phyloP scores from a whole-genome alignment of 2,329 filamentous ascomycete genomes.

The Phoma sp. region DNA sequence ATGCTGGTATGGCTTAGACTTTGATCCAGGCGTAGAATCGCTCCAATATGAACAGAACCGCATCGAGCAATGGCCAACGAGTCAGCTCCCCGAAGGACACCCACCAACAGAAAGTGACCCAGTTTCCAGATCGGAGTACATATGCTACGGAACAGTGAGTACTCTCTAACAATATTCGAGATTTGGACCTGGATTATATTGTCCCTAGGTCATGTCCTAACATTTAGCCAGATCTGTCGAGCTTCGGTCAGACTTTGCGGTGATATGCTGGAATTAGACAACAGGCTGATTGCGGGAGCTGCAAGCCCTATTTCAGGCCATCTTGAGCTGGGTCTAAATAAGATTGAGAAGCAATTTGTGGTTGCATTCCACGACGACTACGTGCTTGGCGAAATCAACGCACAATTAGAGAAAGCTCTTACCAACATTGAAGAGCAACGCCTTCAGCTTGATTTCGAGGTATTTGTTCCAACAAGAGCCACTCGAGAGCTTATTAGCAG shows the following conservation, averaged over 20 bases:
- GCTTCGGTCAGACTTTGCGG: conserved; percentile 30
- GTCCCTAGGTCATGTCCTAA: too few relatives aligned
- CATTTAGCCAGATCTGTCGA: conserved; percentile 34
- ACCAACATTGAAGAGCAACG: conserved; percentile 23
- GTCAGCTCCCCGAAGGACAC: not conserved
- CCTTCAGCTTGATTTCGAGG: conserved; percentile 29
- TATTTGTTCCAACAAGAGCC: conserved; percentile 25
- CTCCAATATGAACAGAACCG: conserved; percentile 19
- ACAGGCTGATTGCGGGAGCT: conserved; percentile 10
- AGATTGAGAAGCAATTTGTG: conserved; percentile 18
- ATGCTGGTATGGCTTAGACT: not conserved
- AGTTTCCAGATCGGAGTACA: too few relatives aligned
- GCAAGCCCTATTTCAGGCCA: conserved; percentile 25
- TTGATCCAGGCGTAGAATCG: conserved; percentile 2
- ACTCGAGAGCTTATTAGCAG: conserved; percentile 33
- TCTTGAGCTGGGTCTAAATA: conserved; percentile 20
- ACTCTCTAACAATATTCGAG: too few relatives aligned
- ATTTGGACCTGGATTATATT: too few relatives aligned
- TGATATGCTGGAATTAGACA: conserved; percentile 32
- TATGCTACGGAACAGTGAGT: conserved; percentile 38
- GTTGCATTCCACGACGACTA: conserved; percentile 25
- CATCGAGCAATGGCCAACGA: conserved; percentile 27
- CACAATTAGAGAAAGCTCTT: conserved; percentile 28
- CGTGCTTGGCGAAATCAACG: conserved; percentile 29
- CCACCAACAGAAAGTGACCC: not conserved